Conservation (phyloP, 257 asterid species). For the Hygrophila difformis region DNA sequence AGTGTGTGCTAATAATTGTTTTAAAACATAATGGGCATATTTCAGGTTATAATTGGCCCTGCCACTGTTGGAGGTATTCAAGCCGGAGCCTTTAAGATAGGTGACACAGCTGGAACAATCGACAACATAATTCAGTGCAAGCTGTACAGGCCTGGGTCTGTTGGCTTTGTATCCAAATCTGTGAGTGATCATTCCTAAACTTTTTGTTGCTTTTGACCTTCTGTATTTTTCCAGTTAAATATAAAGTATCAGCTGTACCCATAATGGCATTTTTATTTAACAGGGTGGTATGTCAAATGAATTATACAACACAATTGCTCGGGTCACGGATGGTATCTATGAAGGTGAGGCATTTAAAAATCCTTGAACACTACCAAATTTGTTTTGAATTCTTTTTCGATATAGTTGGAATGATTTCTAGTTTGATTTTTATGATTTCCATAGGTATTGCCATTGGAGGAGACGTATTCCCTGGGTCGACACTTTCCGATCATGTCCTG, state of each 20-base stretch:
- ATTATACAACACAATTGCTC: slow-evolving; percentile 87
- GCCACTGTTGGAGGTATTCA: slow-evolving; percentile 99
- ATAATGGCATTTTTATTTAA: neutral
- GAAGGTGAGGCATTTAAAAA: slow-evolving; percentile 44
- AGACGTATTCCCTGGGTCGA: slow-evolving; percentile 98
- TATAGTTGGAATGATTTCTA: neutral
- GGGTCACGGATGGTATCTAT: slow-evolving; percentile 95
- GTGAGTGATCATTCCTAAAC: slow-evolving; percentile 34
- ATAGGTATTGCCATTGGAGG: slow-evolving; percentile 99
- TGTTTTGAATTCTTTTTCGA: no score
- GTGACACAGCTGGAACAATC: slow-evolving; percentile 98
- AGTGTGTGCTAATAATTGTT: neutral
- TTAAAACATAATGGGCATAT: neutral
- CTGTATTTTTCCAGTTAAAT: no score
- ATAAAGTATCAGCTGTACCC: no score
- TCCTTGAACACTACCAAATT: neutral
- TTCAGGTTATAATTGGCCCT: slow-evolving; percentile 91
- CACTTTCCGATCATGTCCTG: slow-evolving; percentile 97
- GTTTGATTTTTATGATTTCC: slow-evolving; percentile 9
- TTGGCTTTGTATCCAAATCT: slow-evolving; percentile 98
- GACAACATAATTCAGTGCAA: slow-evolving; percentile 93
- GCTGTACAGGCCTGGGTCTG: slow-evolving; percentile 95
- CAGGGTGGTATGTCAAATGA: slow-evolving; percentile 99
- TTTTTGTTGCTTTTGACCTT: neutral
- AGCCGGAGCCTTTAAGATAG: slow-evolving; percentile 99